Percentiles rank a stretch among this genome's conserved stretches.
These are phyloP conservation scores for Nakataea oryzae DNA, from an alignment of 2,329 filamentous ascomycete genomes.

Conservation along the genomic window DNA sequence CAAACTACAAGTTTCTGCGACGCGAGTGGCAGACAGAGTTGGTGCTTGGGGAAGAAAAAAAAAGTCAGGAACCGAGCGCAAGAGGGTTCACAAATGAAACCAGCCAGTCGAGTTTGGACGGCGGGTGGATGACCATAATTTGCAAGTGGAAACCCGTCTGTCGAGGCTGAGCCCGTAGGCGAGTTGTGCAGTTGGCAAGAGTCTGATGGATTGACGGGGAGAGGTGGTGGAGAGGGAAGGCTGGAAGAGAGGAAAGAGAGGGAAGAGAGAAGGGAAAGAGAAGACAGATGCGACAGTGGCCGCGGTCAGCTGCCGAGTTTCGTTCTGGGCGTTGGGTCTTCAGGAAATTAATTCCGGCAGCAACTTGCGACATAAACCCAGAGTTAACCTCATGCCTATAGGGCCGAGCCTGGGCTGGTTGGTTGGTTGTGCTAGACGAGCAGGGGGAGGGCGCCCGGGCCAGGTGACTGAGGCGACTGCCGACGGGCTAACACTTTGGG, in stretches of 20 bases:
- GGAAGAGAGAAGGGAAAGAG: not conserved
- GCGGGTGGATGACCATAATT: not conserved
- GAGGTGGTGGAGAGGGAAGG: too few species aligned
- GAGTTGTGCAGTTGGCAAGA: not conserved
- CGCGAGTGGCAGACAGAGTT: not conserved
- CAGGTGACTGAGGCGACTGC: not conserved
- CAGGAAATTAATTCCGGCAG: not conserved
- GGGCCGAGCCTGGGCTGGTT: not conserved
- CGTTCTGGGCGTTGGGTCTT: not conserved
- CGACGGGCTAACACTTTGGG: not conserved
- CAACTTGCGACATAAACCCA: not conserved
- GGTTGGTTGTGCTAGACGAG: not conserved
- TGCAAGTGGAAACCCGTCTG: not conserved
- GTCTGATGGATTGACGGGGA: not conserved
- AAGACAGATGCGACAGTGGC: too few species aligned
- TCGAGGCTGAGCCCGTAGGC: not conserved
- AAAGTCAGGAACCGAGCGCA: not conserved
- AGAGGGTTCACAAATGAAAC: not conserved
- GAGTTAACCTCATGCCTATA: not conserved
- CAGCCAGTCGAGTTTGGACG: not conserved
- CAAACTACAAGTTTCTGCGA: not conserved
- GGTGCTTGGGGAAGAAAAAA: not conserved
- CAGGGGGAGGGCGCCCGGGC: not conserved
- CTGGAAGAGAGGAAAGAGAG: too few species aligned
- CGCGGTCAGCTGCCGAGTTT: not conserved